Percentiles rank a stretch among this genome's conserved stretches.
Conservation (phyloP, 2,329 filamentous ascomycete genomes). For the Diaporthe humulicola region DNA sequence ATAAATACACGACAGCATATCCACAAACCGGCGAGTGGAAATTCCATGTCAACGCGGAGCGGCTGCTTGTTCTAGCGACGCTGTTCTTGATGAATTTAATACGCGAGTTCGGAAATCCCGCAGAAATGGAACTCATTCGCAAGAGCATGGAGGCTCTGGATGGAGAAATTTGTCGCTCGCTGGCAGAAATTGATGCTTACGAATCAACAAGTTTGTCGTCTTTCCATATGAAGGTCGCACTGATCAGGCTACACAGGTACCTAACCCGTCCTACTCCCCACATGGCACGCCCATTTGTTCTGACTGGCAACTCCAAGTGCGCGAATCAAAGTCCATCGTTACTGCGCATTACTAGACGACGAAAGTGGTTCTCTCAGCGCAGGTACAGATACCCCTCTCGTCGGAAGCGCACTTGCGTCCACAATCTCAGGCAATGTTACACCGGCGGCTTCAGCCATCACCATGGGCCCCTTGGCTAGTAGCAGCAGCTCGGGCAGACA, state of each 20-base stretch:
- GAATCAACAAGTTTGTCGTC: neutral
- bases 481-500: neutral
- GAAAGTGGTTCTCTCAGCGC: neutral
- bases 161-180: neutral
- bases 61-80: neutral
- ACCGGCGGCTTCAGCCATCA: neutral
- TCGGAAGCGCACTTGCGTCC: neutral
- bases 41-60: neutral
- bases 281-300: neutral
- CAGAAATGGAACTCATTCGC: constrained; percentile 2
- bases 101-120: neutral
- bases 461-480: neutral
- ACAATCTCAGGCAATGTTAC: neutral
- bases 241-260: constrained; percentile 9
- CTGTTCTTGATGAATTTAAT: neutral
- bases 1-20: neutral
- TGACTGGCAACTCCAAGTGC: neutral
- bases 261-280: neutral
- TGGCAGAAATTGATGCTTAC: neutral
- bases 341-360: neutral
- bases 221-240: neutral
- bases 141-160: neutral
- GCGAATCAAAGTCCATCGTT: neutral
- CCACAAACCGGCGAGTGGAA: neutral
- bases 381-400: neutral